Evolutionary conservation across 148 eudicot genomes (phyloP).

Genomic region (Pouteria glomerata): DNA sequence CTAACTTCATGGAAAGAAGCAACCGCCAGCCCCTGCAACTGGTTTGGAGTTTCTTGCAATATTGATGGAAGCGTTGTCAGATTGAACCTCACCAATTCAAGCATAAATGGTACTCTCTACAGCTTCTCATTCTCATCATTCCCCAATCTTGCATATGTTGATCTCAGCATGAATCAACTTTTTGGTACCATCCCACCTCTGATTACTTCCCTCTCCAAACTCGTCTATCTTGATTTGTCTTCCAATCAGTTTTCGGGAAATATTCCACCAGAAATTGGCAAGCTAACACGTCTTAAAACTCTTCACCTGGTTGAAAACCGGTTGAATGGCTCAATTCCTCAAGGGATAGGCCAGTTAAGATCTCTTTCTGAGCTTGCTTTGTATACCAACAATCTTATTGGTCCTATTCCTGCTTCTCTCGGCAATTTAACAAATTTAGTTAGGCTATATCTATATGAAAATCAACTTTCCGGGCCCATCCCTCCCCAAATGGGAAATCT

Average conservation of each 20-base stretch:
- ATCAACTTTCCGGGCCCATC: conserved; percentile 3
- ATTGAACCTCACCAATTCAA: too few relatives aligned
- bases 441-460: neutral
- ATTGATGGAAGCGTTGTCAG: conserved; percentile 25
- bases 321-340: conserved; percentile 16
- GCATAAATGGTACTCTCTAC: conserved; percentile 24
- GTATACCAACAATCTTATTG: neutral
- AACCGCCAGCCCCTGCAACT: conserved; percentile 27
- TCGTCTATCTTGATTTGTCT: neutral
- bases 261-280: conserved; percentile 34
- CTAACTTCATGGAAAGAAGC: too few relatives aligned
- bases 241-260: conserved; percentile 25
- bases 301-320: conserved; percentile 21
- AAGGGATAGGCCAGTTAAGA: conserved; percentile 1
- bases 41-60: conserved; percentile 36
- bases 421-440: conserved; percentile 4
- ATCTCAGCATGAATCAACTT: conserved; percentile 34
- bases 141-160: conserved; percentile 26
- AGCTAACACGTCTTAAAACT: conserved; percentile 20
- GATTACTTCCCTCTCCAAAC: conserved; percentile 3
- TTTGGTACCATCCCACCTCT: too few relatives aligned
- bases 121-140: conserved; percentile 30
- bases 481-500: conserved; percentile 12
- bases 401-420: too few relatives aligned
- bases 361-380: conserved; percentile 5